Evolutionary conservation across 257 asterid species (phyloP), one percentile per base, ranked within the genome.

Genomic region (Solanum chilense): DNA sequence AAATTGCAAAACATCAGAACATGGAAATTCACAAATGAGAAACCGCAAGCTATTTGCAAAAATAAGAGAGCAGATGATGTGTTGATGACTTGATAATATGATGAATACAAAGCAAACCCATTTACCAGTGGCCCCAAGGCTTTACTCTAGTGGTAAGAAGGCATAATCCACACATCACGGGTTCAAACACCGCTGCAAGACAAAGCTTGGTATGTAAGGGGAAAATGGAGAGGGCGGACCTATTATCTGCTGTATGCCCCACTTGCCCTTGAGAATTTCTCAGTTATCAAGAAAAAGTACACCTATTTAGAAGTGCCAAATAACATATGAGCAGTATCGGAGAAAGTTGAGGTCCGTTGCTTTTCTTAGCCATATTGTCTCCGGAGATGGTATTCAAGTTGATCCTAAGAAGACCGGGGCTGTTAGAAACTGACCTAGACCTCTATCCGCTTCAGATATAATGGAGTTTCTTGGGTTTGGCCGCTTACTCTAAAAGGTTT

Each of bases 1-100:
- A 76, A 39, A 12, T 88, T 86, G n/a, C 82, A 87, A 58, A 77
- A 42, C 35, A 86, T 86, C 85, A 86, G 70, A 80, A 86, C 18
- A 82, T 78, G 78, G 62, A 86, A 62, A 27, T n/a, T 75, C 64
- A 78, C 66, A 70, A 71, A 37, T 18, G 83, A 85, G 20, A 35
- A 49, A 27, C 25, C 5, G 3, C 18, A 87, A 85, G 68, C 58
- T 77, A 31, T 47, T 31, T 66, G 82, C 5, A 9, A 86, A 68
- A 76, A 16, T 39, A 62, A 84, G 73, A 66, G 80, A 62, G 12
- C 29, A 66, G n/a, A 70, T 6, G 14, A 69, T 29, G 45, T 80
- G 84, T 47, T 29, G 27, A 49, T 45, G 27, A 80, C 84, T 47
- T 45, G 44, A 80, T 77, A 44, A 77, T 44, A 44, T 44, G 84